Conservation (phyloP, 306 rosid species). For the Quillaja saponaria region DNA sequence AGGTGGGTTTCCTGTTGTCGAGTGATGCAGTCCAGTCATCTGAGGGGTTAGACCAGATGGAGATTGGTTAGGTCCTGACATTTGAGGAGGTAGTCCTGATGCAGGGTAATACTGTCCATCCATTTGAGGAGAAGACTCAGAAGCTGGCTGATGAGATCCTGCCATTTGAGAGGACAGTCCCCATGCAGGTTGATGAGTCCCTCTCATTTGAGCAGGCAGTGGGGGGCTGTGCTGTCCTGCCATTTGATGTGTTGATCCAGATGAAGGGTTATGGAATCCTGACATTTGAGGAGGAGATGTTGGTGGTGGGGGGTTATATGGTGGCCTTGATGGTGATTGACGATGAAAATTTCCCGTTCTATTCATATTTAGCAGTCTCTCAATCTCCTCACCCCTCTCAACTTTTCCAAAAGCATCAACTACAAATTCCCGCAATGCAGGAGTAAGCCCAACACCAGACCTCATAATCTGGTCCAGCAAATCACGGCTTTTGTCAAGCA, state of each 20-base stretch:
- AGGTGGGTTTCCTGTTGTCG: conserved; percentile 13
- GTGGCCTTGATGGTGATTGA: conserved; percentile 40
- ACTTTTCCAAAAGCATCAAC: conserved; percentile 55
- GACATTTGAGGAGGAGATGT: conserved; percentile 38
- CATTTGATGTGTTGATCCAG: conserved; percentile 39
- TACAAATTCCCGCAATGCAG: conserved; percentile 55
- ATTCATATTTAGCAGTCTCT: conserved; percentile 54
- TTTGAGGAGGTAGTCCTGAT: conserved; percentile 32
- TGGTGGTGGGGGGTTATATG: conserved; percentile 36
- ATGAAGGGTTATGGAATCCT: conserved; percentile 24
- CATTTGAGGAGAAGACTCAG: conserved; percentile 38
- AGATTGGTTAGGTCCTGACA: conserved; percentile 31
- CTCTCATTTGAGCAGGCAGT: conserved; percentile 30
- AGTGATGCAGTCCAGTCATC: conserved; percentile 16
- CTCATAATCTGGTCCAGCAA: conserved; percentile 70
- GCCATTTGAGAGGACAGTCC: conserved; percentile 36
- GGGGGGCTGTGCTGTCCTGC: conserved; percentile 33
- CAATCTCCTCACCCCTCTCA: conserved; percentile 72
- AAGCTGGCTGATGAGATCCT: conserved; percentile 28
- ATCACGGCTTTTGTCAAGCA: conserved; percentile 55
- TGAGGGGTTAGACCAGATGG: conserved; percentile 22
- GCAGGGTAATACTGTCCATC: conserved; percentile 35
- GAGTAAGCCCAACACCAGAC: conserved; percentile 73
- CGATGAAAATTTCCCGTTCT: conserved; percentile 42
- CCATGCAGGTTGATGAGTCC: conserved; percentile 38